Evolutionary conservation across 176 grass and related monocot genomes (phyloP).

Genomic region (Ensete glaucum): DNA sequence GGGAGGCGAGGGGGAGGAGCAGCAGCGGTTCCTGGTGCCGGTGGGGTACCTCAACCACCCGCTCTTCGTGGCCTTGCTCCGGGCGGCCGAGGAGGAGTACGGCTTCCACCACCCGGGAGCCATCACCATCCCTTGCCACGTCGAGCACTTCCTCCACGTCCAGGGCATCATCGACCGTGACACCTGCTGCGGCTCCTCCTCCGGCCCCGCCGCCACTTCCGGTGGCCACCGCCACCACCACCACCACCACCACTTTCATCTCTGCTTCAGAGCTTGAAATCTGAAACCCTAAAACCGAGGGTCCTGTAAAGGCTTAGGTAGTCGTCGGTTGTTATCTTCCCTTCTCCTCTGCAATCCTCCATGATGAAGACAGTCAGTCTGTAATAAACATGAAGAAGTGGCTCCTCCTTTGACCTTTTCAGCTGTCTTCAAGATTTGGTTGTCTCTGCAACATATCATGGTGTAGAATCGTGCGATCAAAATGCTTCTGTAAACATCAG

Average conservation of each 20-base stretch:
- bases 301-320: background rate
- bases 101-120: slow-evolving; percentile 10
- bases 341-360: background rate
- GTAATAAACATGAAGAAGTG: no score
- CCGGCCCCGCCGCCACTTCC: no score
- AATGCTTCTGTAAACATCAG: no score
- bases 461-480: no score
- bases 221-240: background rate
- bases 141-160: slow-evolving; percentile 15
- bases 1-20: slow-evolving; percentile 6
- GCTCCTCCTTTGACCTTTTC: no score
- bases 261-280: slow-evolving; percentile 4
- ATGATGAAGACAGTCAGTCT: no score
- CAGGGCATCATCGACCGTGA: slow-evolving; percentile 16
- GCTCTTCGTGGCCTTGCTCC: slow-evolving; percentile 4
- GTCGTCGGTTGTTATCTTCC: background rate
- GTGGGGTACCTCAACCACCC: slow-evolving; percentile 16
- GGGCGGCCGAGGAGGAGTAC: slow-evolving; percentile 13
- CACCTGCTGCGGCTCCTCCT: background rate
- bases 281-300: background rate
- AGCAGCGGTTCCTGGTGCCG: slow-evolving; percentile 8
- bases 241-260: slow-evolving; percentile 10
- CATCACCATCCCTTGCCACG: slow-evolving; percentile 18
- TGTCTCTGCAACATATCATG: no score
- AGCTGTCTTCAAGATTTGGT: no score